Evolutionary conservation across 2,329 filamentous ascomycete species (phyloP).

Genomic region (Teratosphaeriaceae sp.): DNA sequence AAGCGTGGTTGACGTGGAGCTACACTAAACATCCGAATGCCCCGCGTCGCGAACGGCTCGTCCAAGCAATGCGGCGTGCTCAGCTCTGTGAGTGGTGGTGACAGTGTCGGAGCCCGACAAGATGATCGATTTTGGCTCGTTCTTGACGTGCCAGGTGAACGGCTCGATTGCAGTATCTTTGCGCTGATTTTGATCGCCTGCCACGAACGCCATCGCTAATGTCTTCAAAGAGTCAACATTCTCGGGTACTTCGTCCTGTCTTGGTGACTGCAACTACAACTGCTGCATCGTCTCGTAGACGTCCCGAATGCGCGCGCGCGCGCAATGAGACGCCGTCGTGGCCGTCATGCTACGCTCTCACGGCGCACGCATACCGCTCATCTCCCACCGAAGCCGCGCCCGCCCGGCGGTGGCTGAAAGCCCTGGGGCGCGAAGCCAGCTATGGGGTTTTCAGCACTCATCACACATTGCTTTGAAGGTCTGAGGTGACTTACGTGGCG

Average conservation of each 20-base stretch:
- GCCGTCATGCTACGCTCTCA: not conserved
- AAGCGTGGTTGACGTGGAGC: no score
- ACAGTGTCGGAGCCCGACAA: no score
- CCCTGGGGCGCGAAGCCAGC: slow-evolving; percentile 15
- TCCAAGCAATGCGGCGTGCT: no score
- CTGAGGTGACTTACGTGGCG: slow-evolving; percentile 10
- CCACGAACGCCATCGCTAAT: slow-evolving; percentile 4
- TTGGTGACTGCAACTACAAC: not conserved
- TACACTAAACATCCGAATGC: no score
- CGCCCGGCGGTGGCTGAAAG: not conserved
- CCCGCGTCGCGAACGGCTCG: no score
- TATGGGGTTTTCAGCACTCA: slow-evolving; percentile 5
- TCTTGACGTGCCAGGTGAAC: no score
- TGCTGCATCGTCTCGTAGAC: not conserved
- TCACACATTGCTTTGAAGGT: not conserved
- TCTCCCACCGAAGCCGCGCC: not conserved
- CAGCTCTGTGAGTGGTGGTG: no score
- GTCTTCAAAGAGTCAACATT: not conserved
- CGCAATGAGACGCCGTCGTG: not conserved
- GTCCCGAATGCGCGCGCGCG: not conserved
- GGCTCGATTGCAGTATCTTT: no score
- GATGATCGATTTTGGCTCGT: no score
- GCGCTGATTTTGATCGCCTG: no score
- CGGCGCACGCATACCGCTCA: not conserved
- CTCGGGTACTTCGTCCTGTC: not conserved